Evolutionary conservation across 805 yeast genomes (phyloP), one percentile per base, ranked within the genome.

Genomic region (Brettanomyces anomalus): DNA sequence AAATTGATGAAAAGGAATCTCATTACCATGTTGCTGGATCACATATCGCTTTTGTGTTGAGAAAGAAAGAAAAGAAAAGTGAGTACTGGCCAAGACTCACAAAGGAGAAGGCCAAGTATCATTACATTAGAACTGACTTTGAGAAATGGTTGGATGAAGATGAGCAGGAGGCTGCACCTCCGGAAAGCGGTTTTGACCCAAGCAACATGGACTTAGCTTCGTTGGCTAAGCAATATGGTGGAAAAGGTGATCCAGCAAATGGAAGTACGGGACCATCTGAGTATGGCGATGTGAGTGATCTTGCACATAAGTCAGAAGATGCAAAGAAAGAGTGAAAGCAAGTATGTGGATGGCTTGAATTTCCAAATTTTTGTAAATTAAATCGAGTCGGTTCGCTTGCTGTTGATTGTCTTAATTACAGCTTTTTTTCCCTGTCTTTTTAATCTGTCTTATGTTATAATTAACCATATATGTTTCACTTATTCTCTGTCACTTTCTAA

Each of bases 71-170:
- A 43, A 60, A 72, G 18, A 70, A 76, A 52, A 77, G 68, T 45
- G 97, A 88, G 59, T 90, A 65, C 72, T 90, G 98, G 98, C 97
- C 98, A 53, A 78, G 97, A 59, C 74, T 90, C 61, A 83, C 89
- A 44, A 89, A 88, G 66, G 89, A 84, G 55, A 86, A 88, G 69
- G 71, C 75, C 57, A 87, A 81, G 61, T 76, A 73, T 48, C 86
- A 80, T 50, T 85, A 76, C 65, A 76, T 90, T 60, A 85, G 85
- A 71, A 90, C 98, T 13, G 97, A 90, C 60, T 90, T 90, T 59
- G 96, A 89, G 68, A 85, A 81, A 64, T 90, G 98, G 98, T 95
- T 85, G 34, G 98, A 90, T 60, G 97, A 90, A 69, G 98, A 90
- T 60, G 98, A 90, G 66, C 69, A 64, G 41, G 71, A 68, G 10